phyloP scores from a whole-genome alignment of 148 eudicot genomes.

The Dysphania ambrosioides region DNA sequence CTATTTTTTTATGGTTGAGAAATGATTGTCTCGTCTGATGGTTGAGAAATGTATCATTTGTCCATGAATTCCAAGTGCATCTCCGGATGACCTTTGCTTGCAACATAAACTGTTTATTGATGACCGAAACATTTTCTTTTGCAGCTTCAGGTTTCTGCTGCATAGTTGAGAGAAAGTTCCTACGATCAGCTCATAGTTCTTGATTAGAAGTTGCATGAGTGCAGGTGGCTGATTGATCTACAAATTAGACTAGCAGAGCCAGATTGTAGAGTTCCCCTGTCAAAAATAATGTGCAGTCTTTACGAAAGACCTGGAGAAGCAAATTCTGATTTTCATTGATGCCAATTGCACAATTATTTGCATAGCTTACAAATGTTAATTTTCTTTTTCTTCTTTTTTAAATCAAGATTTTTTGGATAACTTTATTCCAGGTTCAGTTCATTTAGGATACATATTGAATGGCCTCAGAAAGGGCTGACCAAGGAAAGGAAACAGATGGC shows the following conservation, averaged over 20 bases:
- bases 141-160: background rate
- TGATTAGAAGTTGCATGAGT: background rate
- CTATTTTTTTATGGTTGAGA: too few species aligned
- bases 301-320: background rate
- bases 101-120: background rate
- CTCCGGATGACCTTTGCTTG: background rate
- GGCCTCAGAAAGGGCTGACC: background rate
- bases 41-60: background rate
- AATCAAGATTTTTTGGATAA: background rate
- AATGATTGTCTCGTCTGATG: too few species aligned
- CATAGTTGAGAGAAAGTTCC: background rate
- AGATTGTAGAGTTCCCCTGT: background rate
- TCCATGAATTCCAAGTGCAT: background rate
- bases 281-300: background rate
- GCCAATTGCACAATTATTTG: background rate
- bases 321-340: background rate
- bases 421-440: background rate
- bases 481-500: background rate
- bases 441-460: background rate
- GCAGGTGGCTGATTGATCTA: background rate
- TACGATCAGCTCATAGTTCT: background rate
- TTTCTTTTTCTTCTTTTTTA: too few species aligned
- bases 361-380: background rate
- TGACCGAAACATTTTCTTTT: background rate
- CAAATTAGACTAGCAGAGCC: too few species aligned